phyloP scores from a whole-genome alignment of 441 rosid genomes.

The Populus hybrid region DNA sequence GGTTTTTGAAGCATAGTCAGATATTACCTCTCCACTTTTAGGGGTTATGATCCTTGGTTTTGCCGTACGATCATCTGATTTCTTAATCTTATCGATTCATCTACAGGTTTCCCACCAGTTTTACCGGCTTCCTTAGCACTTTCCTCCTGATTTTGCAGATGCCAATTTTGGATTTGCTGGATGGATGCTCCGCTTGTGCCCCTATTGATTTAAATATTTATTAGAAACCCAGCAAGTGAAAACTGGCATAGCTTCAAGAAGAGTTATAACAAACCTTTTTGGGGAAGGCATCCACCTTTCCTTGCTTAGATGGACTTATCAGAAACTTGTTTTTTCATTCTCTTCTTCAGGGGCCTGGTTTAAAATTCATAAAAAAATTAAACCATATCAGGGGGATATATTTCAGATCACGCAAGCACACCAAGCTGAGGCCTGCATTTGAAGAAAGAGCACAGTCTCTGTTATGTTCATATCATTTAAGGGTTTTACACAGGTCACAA shows the following conservation, averaged over 20 bases:
- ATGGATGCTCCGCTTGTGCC: constrained; percentile 43
- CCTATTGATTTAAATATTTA: too few species aligned
- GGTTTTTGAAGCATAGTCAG: too few species aligned
- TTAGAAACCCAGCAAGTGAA: too few species aligned
- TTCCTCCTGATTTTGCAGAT: constrained; percentile 42
- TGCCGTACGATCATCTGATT: constrained; percentile 39
- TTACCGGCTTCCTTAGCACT: constrained; percentile 37
- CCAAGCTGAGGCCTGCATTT: too few species aligned
- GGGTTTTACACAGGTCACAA: too few species aligned
- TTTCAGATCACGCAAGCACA: too few species aligned
- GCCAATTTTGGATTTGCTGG: constrained; percentile 63
- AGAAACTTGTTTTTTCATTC: constrained; percentile 40
- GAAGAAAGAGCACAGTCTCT: too few species aligned
- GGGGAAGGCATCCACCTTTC: constrained; percentile 37
- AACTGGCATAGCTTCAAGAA: too few species aligned
- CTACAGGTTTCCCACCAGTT: constrained; percentile 33
- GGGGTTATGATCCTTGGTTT: constrained; percentile 26
- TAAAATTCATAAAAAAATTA: too few species aligned
- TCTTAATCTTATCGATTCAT: constrained; percentile 36
- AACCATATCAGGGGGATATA: too few species aligned
- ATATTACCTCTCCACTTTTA: too few species aligned
- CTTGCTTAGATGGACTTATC: constrained; percentile 40
- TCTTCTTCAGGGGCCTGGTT: constrained; percentile 67
- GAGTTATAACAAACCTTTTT: constrained; percentile 34
- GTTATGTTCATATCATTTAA: too few species aligned